A percentile compares a stretch with the other conserved stretches of the same genome.
These are phyloP conservation scores for Bretschneidera sinensis DNA, from an alignment of 345 rosid species.

Conservation along the genomic window DNA sequence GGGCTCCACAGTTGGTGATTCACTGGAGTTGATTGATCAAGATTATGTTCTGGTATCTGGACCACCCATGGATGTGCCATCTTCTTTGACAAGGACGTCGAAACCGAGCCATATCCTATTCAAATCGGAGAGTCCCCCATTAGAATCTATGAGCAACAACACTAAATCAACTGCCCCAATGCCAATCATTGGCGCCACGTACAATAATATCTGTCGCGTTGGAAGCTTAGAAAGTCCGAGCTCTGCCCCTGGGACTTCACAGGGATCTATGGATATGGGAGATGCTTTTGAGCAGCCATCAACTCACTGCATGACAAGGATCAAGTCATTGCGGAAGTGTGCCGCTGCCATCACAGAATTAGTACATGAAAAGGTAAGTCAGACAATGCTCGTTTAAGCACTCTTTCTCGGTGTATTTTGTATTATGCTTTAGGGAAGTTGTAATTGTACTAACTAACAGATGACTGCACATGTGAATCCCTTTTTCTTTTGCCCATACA, in stretches of 20 bases:
- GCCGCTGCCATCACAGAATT: slow-evolving; percentile 67
- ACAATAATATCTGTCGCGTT: slow-evolving; percentile 26
- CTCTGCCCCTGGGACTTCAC: slow-evolving; percentile 75
- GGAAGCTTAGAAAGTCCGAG: slow-evolving; percentile 63
- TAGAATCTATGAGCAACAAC: slow-evolving; percentile 30
- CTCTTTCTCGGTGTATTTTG: background rate
- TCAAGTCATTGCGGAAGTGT: slow-evolving; percentile 69
- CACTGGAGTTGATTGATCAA: slow-evolving; percentile 79
- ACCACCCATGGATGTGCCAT: slow-evolving; percentile 60
- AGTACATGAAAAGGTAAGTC: slow-evolving; percentile 60
- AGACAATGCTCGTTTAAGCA: background rate
- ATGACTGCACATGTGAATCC: background rate
- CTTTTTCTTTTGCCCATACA: background rate
- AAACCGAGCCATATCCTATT: slow-evolving; percentile 46
- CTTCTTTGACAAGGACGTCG: slow-evolving; percentile 51
- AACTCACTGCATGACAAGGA: slow-evolving; percentile 62
- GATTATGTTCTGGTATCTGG: slow-evolving; percentile 87
- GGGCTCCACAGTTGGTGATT: slow-evolving; percentile 50
- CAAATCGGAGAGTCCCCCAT: slow-evolving; percentile 48
- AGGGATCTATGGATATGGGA: slow-evolving; percentile 66
- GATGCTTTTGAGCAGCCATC: slow-evolving; percentile 78
- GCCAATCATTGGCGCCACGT: slow-evolving; percentile 50
- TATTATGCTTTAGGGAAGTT: background rate
- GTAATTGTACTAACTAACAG: background rate
- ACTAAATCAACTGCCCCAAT: slow-evolving; percentile 53